Evolutionary conservation across 345 rosid species (phyloP), one percentile per base, ranked within the genome.

Genomic region (Gossypium anomalum): DNA sequence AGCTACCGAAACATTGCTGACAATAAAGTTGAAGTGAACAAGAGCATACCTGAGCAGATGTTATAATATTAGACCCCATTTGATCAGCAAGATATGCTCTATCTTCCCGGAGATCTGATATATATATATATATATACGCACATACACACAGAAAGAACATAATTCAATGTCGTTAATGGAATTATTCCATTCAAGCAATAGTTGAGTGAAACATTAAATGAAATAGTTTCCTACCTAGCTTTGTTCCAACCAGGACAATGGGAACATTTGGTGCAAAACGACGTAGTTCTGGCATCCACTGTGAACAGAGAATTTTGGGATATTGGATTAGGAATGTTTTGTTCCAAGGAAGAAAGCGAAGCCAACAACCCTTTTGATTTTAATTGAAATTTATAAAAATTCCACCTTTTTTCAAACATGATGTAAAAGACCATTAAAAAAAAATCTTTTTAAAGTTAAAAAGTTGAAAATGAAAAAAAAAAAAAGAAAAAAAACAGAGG

Each of bases 231-330:
- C 70, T 63, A 91, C 99, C 99, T 78, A 95, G 80, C 83, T 95
- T 95, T 10, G 99, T 93, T 71, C 98, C 99, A 75, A 93, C 97
- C 62, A 95, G 98, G 51, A 95, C 96, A 75, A 95, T 87, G 0
- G 99, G 99, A 79, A 93, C 97, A 80, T 88, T 88, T 48, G 98
- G 99, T 0, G 98, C 99, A 77, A 95, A 95, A 65, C 97, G 78
- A 5, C 97, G 93, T 53, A 93, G 97, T 80, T 95, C 98, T 29
- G 99, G 99, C 98, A 93, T 91, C 99, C 99, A 93, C 99, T 95
- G 89, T 58, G 19, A 68, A 65, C 56, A 74, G 41, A 8, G 71
- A 78, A 78, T n/a, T 59, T 77, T 2, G 23, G 19, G 44, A 69
- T 2, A 63, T 49, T 55, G 22, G 19, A 55, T 55, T 55, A 19